Evolutionary conservation across 75 land plant genomes (phyloP), one percentile per base, ranked within the genome.

Genomic region (Pinus albicaulis): DNA sequence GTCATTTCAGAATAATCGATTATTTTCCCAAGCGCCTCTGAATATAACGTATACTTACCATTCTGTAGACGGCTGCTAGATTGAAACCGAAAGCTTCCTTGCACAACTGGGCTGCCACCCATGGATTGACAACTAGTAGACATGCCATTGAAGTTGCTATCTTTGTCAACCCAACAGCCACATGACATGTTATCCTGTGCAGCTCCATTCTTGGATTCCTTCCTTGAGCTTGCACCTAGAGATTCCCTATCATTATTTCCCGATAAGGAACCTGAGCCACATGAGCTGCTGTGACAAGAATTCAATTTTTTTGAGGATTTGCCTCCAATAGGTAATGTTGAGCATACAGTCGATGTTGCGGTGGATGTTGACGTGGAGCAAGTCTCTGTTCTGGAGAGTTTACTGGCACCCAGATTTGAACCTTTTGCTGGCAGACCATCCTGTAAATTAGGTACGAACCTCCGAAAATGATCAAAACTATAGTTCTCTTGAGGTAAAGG

Each of bases 401-500:
- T 86, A 63, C 93, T 91, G 19, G 77, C 73, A 23, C 92, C 92
- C 8, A 82, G 56, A 5, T 57, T 77, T 8, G 77, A 55, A 3
- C 83, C 82, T 60, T 80, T 83, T 6, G 82, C 78, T n/a, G 24
- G 23, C 10, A 68, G 23, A 22, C 71, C 71, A 68, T 68, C 71
- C 71, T 68, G 71, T 13, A 41, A 19, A 68, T 44, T 20, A 20
- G 71, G 71, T 38, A n/a, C 71, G 41, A 68, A 38, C 23, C 53
- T 41, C 71, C 71, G 38, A 12, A 68, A 41, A 20, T 68, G 71
- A 13, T 68, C 71, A n/a, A 68, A 41, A 68, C 41, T 68, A 20
- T 68, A 85, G 72, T 85, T 88, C 85, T 88, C 93, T 80, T 89
- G 91, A 62, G 89, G 91, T 80, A 96, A 75, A 17, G 98, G 99